Percentiles rank a stretch among this genome's conserved stretches.
Conservation (phyloP, 2,329 filamentous ascomycete genomes). For the Coniochaeta sp. region DNA sequence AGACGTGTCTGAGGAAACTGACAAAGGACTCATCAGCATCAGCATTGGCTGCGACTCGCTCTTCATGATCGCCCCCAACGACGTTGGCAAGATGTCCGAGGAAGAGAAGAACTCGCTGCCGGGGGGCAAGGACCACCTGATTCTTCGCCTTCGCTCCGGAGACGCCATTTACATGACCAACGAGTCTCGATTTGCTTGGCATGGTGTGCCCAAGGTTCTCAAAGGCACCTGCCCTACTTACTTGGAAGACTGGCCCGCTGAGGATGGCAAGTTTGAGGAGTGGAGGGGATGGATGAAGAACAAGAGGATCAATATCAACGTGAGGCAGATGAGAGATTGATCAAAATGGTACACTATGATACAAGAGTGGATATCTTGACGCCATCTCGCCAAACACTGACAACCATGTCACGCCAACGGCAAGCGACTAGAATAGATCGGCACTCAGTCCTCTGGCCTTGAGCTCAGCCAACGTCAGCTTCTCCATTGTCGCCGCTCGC, state of each 20-base stretch:
- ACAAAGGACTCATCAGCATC: slow-evolving; percentile 72
- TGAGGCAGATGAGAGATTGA: slow-evolving; percentile 72
- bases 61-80: slow-evolving; percentile 71
- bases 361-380: neutral
- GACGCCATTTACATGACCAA: slow-evolving; percentile 88
- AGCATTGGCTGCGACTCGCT: slow-evolving; percentile 86
- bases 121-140: slow-evolving; percentile 39
- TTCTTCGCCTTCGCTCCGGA: slow-evolving; percentile 69
- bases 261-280: slow-evolving; percentile 45
- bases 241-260: slow-evolving; percentile 66
- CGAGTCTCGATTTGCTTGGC: slow-evolving; percentile 81
- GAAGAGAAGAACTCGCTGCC: slow-evolving; percentile 14
- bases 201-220: slow-evolving; percentile 85
- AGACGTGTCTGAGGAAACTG: slow-evolving; percentile 81
- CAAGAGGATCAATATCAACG: slow-evolving; percentile 88
- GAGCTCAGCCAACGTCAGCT: slow-evolving; percentile 10
- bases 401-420: too few relatives aligned
- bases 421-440: neutral
- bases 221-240: slow-evolving; percentile 70
- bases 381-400: neutral
- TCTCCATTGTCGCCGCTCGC: slow-evolving; percentile 14
- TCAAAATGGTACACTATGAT: neutral
- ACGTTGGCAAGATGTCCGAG: slow-evolving; percentile 21
- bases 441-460: slow-evolving; percentile 8
- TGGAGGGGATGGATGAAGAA: slow-evolving; percentile 85